Evolutionary conservation across 345 rosid species (phyloP).

Genomic region (Eucalyptus microcorys): DNA sequence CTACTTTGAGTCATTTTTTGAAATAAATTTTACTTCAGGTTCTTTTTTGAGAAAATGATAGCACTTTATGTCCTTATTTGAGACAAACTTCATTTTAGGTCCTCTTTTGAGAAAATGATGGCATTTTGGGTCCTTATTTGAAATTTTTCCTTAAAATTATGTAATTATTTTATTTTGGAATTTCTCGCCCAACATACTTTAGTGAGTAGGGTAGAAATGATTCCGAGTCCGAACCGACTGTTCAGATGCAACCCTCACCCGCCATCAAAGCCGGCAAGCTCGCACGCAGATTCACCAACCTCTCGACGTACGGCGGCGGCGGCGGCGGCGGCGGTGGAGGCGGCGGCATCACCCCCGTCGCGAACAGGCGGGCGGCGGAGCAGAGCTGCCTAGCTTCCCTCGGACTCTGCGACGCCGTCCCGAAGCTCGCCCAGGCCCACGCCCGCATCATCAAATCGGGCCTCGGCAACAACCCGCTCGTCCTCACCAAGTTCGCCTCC

Average conservation of each 20-base stretch:
- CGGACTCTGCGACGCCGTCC: constrained; percentile 11
- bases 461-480: constrained; percentile 24
- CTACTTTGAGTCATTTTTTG: too few relatives aligned
- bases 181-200: too few relatives aligned
- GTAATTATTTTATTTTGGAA: too few relatives aligned
- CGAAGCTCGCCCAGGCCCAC: constrained; percentile 25
- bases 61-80: too few relatives aligned
- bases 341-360: neutral
- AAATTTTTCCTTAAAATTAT: too few relatives aligned
- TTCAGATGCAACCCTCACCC: constrained; percentile 5
- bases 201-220: neutral
- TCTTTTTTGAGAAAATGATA: too few relatives aligned
- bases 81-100: too few relatives aligned
- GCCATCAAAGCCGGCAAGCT: neutral
- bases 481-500: constrained; percentile 41
- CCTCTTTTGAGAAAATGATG: too few relatives aligned
- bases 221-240: neutral
- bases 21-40: too few relatives aligned
- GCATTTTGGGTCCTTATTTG: too few relatives aligned
- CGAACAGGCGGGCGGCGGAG: constrained; percentile 21
- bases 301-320: neutral
- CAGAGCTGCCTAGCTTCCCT: constrained; percentile 29
- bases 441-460: constrained; percentile 29
- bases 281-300: neutral
- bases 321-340: neutral